Evolutionary conservation across 176 grass and related monocot species (phyloP), one percentile per base, ranked within the genome.

Genomic region (Panicum miliaceum): DNA sequence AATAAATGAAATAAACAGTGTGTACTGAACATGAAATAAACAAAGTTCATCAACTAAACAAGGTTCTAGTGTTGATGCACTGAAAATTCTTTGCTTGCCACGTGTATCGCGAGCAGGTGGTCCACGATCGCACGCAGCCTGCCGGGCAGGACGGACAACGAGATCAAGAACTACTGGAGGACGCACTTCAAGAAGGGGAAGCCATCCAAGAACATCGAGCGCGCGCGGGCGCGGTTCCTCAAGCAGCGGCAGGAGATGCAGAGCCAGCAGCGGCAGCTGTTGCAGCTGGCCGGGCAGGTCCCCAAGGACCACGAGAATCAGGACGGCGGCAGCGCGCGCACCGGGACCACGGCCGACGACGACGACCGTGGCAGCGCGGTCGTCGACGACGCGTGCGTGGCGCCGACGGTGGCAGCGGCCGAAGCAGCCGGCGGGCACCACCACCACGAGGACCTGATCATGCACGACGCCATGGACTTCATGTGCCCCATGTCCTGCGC

Each of bases 121-220:
- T 98, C 96, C 22, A 94, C 91, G 23, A 95, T 98, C 77, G 96
- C 96, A 2, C 83, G 91, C 22, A 92, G 89, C 86, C 92, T 98
- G 8, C 96, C 96, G 4, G 96, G 96, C 2, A 85, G 96, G 93
- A 98, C 96, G 20, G 96, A 98, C 81, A 98, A 98, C 77, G 93
- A 98, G 93, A 98, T 98, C 88, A 98, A 98, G 85, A 98, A 98
- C 96, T 95, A 95, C 91, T 98, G 96, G 96, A 73, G 93, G 79
- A 98, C 96, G 29, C 93, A 95, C 77, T 95, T 92, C 91, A 98
- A 98, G 86, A 92, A 57, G 54, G 90, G 77, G 36, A 95, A 92
- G 69, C 77, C 89, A 26, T 95, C 96, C 38, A 94, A 93, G 88
- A 98, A 87, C 68, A 82, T 94, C 50, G 91, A 92, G 81, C 89